These are phyloP conservation scores for Russula lepida DNA, from an alignment of 768 basidiomycete genomes.

Conservation along the genomic window DNA sequence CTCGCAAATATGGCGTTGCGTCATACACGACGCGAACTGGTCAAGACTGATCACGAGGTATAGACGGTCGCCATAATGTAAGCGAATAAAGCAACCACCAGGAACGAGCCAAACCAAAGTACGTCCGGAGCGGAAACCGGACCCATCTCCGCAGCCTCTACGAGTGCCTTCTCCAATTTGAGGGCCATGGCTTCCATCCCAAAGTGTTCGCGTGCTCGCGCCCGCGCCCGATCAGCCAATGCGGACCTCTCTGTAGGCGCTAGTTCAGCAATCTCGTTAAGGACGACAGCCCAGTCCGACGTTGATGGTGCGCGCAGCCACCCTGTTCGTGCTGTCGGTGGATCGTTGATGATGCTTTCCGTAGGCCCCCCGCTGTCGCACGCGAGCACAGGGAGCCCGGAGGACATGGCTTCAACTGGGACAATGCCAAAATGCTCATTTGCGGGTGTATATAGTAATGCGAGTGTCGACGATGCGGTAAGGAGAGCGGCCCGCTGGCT, in stretches of 20 bases:
- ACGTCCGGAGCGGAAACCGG: constrained; percentile 21
- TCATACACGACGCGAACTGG: too few species aligned
- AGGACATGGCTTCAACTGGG: constrained; percentile 91
- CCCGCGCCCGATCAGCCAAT: constrained; percentile 48
- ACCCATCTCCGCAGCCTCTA: constrained; percentile 51
- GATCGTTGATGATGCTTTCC: constrained; percentile 61
- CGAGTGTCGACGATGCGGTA: constrained; percentile 52
- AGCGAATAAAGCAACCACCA: constrained; percentile 4
- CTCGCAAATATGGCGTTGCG: too few species aligned
- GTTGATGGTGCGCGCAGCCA: constrained; percentile 61
- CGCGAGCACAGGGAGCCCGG: constrained; percentile 83
- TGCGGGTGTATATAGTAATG: constrained; percentile 83
- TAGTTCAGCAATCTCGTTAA: constrained; percentile 51
- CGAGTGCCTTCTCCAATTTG: constrained; percentile 47
- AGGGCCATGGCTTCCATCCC: constrained; percentile 68
- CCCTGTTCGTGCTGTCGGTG: constrained; percentile 52
- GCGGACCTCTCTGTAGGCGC: constrained; percentile 33
- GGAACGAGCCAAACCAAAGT: constrained; percentile 13
- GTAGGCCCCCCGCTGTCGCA: constrained; percentile 84
- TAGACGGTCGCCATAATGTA: constrained; percentile 13
- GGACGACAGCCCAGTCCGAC: constrained; percentile 59
- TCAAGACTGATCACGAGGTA: neutral
- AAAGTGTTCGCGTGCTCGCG: constrained; percentile 58
- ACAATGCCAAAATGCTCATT: constrained; percentile 99
- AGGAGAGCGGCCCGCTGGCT: constrained; percentile 78